phyloP scores from a whole-genome alignment of 2,329 filamentous ascomycete species.

The Pseudogymnoascus destructans region DNA sequence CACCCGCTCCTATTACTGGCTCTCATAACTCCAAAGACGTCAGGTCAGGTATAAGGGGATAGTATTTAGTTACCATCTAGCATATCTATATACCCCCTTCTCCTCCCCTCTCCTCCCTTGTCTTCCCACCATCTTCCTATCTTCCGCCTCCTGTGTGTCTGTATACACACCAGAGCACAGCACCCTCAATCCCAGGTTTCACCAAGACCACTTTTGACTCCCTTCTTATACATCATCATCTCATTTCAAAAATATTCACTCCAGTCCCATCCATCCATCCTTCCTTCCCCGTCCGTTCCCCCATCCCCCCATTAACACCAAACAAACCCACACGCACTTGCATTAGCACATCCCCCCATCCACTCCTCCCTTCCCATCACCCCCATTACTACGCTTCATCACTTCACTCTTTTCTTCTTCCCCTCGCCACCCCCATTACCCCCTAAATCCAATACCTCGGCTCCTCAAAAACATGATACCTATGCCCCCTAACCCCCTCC shows the following conservation, averaged over 20 bases:
- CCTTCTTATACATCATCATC: not conserved
- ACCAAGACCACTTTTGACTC: not conserved
- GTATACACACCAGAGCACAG: not conserved
- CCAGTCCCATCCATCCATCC: not conserved
- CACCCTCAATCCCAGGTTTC: not conserved
- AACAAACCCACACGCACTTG: not conserved
- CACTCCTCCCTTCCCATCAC: too few species aligned
- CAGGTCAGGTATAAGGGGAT: not conserved
- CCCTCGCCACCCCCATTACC: not conserved
- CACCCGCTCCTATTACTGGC: not conserved
- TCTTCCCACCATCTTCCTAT: not conserved
- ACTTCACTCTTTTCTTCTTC: not conserved
- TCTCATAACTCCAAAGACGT: not conserved
- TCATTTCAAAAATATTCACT: not conserved
- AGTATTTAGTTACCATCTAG: not conserved
- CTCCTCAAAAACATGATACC: slow-evolving; percentile 91
- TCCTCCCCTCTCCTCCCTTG: not conserved
- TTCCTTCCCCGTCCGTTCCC: not conserved
- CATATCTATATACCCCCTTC: not conserved
- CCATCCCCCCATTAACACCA: not conserved
- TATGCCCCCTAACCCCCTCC: slow-evolving; percentile 74
- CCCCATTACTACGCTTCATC: not conserved
- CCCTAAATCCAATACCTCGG: slow-evolving; percentile 51
- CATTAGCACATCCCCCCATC: not conserved
- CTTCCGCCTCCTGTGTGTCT: not conserved